phyloP scores from a whole-genome alignment of 2,329 filamentous ascomycete genomes.

The Epichloe brachyelytri region DNA sequence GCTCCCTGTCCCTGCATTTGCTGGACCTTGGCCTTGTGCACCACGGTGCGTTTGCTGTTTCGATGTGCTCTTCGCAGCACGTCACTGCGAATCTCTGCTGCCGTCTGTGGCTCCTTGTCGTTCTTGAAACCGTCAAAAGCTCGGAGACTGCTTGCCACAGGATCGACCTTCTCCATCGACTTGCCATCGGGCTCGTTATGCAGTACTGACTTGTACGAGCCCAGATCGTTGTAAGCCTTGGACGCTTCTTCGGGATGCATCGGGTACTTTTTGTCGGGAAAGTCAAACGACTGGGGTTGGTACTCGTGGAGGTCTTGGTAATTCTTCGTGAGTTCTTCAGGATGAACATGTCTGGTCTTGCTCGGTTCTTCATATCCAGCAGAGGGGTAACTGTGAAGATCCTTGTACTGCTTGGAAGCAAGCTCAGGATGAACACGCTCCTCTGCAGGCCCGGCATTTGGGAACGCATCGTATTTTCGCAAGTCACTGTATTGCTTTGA shows the following conservation, averaged over 20 bases:
- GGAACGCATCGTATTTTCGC: slow-evolving; percentile 17
- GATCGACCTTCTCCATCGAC: slow-evolving; percentile 16
- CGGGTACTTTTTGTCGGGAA: slow-evolving; percentile 13
- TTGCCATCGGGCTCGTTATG: slow-evolving; percentile 23
- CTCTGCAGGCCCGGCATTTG: slow-evolving; percentile 12
- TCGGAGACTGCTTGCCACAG: slow-evolving; percentile 21
- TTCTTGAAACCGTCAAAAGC: slow-evolving; percentile 21
- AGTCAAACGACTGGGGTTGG: slow-evolving; percentile 17
- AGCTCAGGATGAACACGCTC: slow-evolving; percentile 17
- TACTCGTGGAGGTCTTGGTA: slow-evolving; percentile 32
- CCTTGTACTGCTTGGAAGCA: slow-evolving; percentile 21
- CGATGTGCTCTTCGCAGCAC: slow-evolving; percentile 17
- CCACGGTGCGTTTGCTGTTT: slow-evolving; percentile 8
- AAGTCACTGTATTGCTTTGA: slow-evolving; percentile 26
- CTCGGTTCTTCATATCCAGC: slow-evolving; percentile 18
- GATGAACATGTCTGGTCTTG: slow-evolving; percentile 17
- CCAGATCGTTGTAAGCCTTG: slow-evolving; percentile 28
- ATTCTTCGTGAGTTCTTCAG: slow-evolving; percentile 25
- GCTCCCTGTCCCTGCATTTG: slow-evolving; percentile 6
- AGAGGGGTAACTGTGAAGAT: slow-evolving; percentile 19
- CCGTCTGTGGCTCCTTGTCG: slow-evolving; percentile 14
- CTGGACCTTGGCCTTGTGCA: slow-evolving; percentile 9
- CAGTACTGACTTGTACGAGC: slow-evolving; percentile 24
- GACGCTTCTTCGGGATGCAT: slow-evolving; percentile 22
- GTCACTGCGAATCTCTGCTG: slow-evolving; percentile 19